Conservation (phyloP, 441 rosid genomes). For the Hypseocharis bilobata region DNA sequence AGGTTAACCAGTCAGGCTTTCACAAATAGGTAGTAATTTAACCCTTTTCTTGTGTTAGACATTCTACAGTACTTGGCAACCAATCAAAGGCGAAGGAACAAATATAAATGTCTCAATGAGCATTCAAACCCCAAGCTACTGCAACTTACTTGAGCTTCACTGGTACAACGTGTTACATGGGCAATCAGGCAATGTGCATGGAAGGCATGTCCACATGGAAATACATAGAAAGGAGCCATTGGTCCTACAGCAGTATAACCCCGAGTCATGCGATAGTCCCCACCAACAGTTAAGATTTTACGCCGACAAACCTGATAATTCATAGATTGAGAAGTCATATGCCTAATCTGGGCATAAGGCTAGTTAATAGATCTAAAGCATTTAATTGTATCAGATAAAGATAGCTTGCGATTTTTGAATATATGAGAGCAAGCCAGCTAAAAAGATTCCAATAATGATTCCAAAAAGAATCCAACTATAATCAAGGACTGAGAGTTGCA, state of each 20-base stretch:
- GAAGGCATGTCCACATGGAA: constrained; percentile 93
- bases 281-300: constrained; percentile 59
- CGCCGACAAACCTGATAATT: constrained; percentile 63
- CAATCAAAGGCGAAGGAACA: not conserved
- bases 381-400: not conserved
- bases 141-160: constrained; percentile 55
- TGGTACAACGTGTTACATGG: constrained; percentile 76
- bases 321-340: constrained; percentile 17
- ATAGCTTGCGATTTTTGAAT: not conserved
- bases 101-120: not conserved
- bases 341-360: not conserved
- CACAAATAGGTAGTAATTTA: not conserved
- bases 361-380: not conserved
- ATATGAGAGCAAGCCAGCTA: too few relatives aligned
- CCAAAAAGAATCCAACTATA: not conserved
- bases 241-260: constrained; percentile 71
- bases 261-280: constrained; percentile 56
- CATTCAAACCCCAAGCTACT: not conserved
- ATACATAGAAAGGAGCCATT: constrained; percentile 85
- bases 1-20: not conserved
- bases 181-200: constrained; percentile 84
- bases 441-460: too few relatives aligned
- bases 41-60: not conserved
- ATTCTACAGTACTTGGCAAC: not conserved
- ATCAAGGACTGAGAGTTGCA: not conserved